Evolutionary conservation across 495 filamentous ascomycete genomes (phyloP).

Genomic region (Xylaria cubensis): DNA sequence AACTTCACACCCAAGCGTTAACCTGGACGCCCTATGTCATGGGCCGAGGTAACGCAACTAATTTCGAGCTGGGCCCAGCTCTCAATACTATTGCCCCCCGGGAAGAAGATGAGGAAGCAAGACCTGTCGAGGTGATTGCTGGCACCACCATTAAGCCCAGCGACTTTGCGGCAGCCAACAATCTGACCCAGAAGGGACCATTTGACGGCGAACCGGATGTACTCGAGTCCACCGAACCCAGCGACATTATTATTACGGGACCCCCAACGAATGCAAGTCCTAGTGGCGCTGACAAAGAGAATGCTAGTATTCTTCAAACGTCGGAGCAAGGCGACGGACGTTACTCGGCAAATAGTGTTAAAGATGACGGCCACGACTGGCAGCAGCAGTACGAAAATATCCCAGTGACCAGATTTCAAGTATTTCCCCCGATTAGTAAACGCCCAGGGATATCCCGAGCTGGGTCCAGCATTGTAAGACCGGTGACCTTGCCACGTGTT

Average conservation of each 20-base stretch:
- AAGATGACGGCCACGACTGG: conserved; percentile 47
- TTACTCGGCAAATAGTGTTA: conserved; percentile 15
- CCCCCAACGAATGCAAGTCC: conserved; percentile 40
- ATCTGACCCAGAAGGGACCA: conserved; percentile 28
- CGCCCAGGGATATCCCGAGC: conserved; percentile 40
- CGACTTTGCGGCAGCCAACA: conserved; percentile 35
- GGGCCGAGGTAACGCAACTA: conserved; percentile 82
- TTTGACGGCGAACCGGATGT: conserved; percentile 35
- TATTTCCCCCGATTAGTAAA: conserved; percentile 78
- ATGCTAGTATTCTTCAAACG: conserved; percentile 41
- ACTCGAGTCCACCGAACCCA: conserved; percentile 54
- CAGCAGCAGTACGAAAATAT: conserved; percentile 59
- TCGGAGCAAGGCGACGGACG: conserved; percentile 26
- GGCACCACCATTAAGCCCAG: conserved; percentile 44
- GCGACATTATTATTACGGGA: conserved; percentile 39
- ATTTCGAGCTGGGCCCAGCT: conserved; percentile 82
- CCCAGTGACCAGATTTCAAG: conserved; percentile 80
- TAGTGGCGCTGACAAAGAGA: conserved; percentile 35
- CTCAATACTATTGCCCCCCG: conserved; percentile 87
- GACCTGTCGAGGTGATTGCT: conserved; percentile 41
- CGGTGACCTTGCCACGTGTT: conserved; percentile 36
- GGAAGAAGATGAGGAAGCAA: conserved; percentile 69
- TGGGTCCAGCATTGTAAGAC: conserved; percentile 41
- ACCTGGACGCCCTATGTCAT: conserved; percentile 99
- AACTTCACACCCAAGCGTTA: conserved; percentile 78